phyloP scores from a whole-genome alignment of 176 grass and related monocot species.

The Typha latifolia region DNA sequence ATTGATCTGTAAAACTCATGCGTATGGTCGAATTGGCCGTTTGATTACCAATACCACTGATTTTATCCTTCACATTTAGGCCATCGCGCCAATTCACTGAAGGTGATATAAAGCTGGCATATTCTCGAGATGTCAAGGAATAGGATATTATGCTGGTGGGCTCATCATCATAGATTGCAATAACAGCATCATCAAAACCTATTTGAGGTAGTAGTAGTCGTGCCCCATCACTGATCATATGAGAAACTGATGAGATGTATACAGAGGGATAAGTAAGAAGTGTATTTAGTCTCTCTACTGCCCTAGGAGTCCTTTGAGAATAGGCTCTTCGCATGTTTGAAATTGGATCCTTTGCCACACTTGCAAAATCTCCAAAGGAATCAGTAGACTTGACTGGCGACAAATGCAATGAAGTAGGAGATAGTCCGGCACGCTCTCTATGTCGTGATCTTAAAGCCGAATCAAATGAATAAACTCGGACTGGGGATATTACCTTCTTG shows the following conservation, averaged over 20 bases:
- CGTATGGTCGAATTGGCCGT: no score
- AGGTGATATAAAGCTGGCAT: slow-evolving; percentile 36
- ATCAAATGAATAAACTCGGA: slow-evolving; percentile 84
- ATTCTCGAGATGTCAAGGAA: slow-evolving; percentile 62
- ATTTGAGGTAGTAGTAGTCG: slow-evolving; percentile 62
- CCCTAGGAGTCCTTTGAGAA: slow-evolving; percentile 59
- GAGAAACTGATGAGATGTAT: slow-evolving; percentile 39
- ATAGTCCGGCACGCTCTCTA: slow-evolving; percentile 33
- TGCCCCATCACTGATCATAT: slow-evolving; percentile 51
- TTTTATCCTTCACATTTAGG: no score
- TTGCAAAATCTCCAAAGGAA: slow-evolving; percentile 44
- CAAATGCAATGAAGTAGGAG: slow-evolving; percentile 40
- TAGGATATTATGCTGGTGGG: slow-evolving; percentile 80
- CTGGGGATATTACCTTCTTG: slow-evolving; percentile 42
- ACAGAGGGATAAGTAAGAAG: slow-evolving; percentile 36
- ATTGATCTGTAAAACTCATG: no score
- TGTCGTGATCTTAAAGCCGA: slow-evolving; percentile 43
- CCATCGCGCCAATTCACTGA: slow-evolving; percentile 15
- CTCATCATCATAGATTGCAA: slow-evolving; percentile 90
- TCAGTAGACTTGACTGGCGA: slow-evolving; percentile 35
- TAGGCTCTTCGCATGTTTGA: slow-evolving; percentile 65
- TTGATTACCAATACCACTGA: no score
- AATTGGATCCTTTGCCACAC: slow-evolving; percentile 28
- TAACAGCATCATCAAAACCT: slow-evolving; percentile 34
- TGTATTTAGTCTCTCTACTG: slow-evolving; percentile 50